Conservation (phyloP, 2,329 filamentous ascomycete species). For the Huntiella moniliformis region DNA sequence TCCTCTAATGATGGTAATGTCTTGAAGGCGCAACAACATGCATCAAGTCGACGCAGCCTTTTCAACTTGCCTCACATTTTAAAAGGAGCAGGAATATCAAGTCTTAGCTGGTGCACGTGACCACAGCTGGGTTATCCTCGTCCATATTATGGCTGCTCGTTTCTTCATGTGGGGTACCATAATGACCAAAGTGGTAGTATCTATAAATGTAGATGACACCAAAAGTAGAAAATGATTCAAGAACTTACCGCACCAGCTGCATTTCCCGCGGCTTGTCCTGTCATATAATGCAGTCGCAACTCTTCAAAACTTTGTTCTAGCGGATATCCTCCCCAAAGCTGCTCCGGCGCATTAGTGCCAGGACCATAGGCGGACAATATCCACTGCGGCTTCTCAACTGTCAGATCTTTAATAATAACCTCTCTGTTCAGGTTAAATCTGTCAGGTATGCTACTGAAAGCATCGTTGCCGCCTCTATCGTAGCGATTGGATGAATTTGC, state of each 20-base stretch:
- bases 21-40: no score
- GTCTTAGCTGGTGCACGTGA: no score
- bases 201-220: no score
- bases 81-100: no score
- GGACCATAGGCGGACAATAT: conserved; percentile 75
- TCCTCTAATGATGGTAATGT: no score
- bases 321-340: conserved; percentile 62
- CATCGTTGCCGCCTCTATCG: conserved; percentile 12
- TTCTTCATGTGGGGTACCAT: no score
- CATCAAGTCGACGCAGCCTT: no score
- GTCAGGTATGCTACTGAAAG: conserved; percentile 7
- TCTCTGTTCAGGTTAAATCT: conserved; percentile 37
- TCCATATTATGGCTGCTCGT: no score
- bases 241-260: conserved; percentile 30
- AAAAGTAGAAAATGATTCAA: neutral
- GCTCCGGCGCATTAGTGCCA: conserved; percentile 53
- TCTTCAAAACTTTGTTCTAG: conserved; percentile 84
- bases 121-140: no score
- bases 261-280: conserved; percentile 40
- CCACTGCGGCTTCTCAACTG: conserved; percentile 58
- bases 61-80: no score
- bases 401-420: conserved; percentile 47
- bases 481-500: conserved; percentile 18
- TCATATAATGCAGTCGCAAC: conserved; percentile 55
- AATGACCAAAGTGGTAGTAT: no score